Evolutionary conservation across 345 rosid genomes (phyloP).

Genomic region (Salix brachista): DNA sequence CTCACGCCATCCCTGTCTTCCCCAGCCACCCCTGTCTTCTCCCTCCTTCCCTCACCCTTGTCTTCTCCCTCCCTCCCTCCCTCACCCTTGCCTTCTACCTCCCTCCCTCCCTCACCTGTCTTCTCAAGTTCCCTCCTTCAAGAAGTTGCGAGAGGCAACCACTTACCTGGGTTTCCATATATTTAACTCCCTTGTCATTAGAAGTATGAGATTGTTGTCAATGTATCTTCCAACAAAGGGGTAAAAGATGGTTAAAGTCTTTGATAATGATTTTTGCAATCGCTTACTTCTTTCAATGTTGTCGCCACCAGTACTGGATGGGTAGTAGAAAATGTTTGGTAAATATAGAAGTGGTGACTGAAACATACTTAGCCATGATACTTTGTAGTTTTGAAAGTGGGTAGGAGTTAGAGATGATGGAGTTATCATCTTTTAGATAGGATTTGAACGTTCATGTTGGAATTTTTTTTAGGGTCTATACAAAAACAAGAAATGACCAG

Average conservation of each 20-base stretch:
- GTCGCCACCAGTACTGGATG: neutral
- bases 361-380: neutral
- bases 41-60: no score
- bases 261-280: neutral
- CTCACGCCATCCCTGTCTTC: no score
- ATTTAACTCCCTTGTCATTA: neutral
- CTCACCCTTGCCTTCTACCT: no score
- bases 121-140: neutral
- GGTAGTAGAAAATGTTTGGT: neutral
- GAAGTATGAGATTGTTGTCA: neutral
- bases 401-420: neutral
- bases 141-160: neutral
- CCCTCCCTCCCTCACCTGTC: no score
- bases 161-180: neutral
- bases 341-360: neutral
- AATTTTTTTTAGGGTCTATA: neutral
- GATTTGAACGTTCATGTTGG: neutral
- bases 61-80: no score
- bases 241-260: neutral
- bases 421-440: neutral
- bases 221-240: neutral
- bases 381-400: neutral
- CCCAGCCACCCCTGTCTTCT: no score
- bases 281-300: neutral
- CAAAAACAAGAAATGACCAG: neutral